Percentiles rank a stretch among this genome's conserved stretches.
These are phyloP conservation scores for Eremochloa ophiuroides DNA, from an alignment of 176 grass and related monocot species.

Conservation along the genomic window DNA sequence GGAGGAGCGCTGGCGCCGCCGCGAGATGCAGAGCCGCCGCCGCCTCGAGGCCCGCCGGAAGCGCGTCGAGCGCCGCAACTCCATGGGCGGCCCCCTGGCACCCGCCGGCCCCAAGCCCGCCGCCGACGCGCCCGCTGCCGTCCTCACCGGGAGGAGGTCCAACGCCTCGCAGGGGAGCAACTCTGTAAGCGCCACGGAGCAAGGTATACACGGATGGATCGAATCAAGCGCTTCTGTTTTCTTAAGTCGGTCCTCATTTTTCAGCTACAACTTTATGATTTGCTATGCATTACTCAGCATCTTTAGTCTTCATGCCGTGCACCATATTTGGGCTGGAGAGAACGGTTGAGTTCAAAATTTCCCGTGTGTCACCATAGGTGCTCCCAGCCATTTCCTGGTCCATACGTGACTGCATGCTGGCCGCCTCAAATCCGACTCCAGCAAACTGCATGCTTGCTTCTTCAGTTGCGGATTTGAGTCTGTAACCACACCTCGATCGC, in stretches of 20 bases:
- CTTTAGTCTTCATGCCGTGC: neutral
- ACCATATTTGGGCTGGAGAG: neutral
- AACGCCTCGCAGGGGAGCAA: conserved; percentile 47
- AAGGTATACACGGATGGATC: conserved; percentile 35
- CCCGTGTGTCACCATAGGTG: neutral
- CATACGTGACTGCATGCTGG: neutral
- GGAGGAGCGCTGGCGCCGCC: conserved; percentile 65
- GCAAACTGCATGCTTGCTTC: neutral
- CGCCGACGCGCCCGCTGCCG: neutral
- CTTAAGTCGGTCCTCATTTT: neutral
- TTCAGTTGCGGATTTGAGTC: neutral
- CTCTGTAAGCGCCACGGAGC: conserved; percentile 8
- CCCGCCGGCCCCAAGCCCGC: neutral
- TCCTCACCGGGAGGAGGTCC: conserved; percentile 23
- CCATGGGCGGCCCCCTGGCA: conserved; percentile 22
- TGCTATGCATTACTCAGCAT: neutral
- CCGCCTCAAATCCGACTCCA: neutral
- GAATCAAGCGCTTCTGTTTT: neutral
- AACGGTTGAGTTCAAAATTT: neutral
- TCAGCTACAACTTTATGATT: neutral
- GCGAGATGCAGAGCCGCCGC: conserved; percentile 63
- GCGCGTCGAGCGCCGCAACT: conserved; percentile 61
- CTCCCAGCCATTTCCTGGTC: neutral
- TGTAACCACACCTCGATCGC: neutral
- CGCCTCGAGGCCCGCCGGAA: conserved; percentile 76